A percentile compares a stretch with the other conserved stretches of the same genome.
These are phyloP conservation scores for Sarocladium oryzae DNA, from an alignment of 2,329 filamentous ascomycete genomes.

Conservation along the genomic window DNA sequence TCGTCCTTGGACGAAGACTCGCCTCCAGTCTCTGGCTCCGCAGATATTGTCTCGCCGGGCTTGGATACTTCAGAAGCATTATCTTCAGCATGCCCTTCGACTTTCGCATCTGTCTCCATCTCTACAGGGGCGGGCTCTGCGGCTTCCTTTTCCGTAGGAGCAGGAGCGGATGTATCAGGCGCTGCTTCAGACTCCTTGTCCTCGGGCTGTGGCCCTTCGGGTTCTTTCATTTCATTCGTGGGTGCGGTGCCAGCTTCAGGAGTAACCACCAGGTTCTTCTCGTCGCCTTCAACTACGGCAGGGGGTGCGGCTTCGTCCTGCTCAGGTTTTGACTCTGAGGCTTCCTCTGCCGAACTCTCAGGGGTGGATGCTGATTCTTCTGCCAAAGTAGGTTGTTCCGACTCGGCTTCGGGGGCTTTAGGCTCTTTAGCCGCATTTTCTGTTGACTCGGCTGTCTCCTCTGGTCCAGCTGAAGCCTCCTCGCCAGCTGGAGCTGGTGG, in stretches of 20 bases:
- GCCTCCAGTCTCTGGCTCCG: background rate
- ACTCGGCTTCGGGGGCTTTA: background rate
- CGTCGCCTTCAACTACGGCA: too few species aligned
- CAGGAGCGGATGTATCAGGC: background rate
- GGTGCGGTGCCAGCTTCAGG: too few species aligned
- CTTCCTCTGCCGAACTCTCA: too few species aligned
- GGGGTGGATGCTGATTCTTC: slow-evolving; percentile 8
- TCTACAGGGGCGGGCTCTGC: slow-evolving; percentile 9
- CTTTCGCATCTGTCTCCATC: too few species aligned
- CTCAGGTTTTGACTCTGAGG: too few species aligned
- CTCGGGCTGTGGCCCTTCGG: too few species aligned
- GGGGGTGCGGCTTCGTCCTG: too few species aligned
- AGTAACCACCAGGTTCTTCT: too few species aligned
- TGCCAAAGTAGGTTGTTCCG: background rate
- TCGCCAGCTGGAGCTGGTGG: background rate
- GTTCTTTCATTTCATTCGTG: too few species aligned
- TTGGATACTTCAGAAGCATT: background rate
- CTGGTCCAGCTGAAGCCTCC: background rate
- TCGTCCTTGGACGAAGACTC: too few species aligned
- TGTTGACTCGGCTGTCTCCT: background rate
- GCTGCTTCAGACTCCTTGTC: too few species aligned
- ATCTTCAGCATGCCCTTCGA: too few species aligned
- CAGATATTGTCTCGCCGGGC: background rate
- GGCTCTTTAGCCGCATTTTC: background rate
- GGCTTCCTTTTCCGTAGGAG: background rate